Base-by-base conservation (phyloP, 225 moss, liverwort and hornwort species). In the Physcomitrium patens region DNA sequence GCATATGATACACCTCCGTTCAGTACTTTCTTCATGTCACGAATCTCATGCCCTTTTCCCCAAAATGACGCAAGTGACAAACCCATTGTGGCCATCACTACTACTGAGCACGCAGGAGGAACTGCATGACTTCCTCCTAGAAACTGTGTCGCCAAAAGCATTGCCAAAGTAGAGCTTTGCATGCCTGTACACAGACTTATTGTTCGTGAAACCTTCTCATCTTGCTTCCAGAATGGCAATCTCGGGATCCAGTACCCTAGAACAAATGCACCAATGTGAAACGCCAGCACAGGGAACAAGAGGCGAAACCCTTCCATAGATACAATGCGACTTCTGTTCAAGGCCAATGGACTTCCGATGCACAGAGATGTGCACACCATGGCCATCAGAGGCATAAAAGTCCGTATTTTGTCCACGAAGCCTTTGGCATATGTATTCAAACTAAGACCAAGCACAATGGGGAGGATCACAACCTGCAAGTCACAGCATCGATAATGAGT, bases 281-380 rank as follows among this genome's bases (percentile, higher is more conserved):
- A 99, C 14, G 82, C 89, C 57, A 95, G 27, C 5, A 99, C 89
- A 8, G 95, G 99, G 70, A 92, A 65, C 69, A 99, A 70, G 18
- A 99, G 83, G 67, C 90, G 88, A 66, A 99, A 77, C 23, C 99
- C 99, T 81, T 93, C 84, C 23, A 77, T 1, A 10, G 92, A 92
- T 28, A 95, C 70, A 43, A 99, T 93, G 48, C 82, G 87, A 49
- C 63, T 82, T 73, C 92, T 90, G 74, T 99, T 99, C 71, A 99
- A 67, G 20, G 99, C 93, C 24, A 99, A 86, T 11, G 95, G 99
- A 51, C 99, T 99, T 49, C 99, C 99, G 44, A 99, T 95, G 73
- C 99, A 99, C n/a, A 99, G 79, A 15, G 95, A 91, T 8, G 99
- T 99, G 91, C 99, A 99, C 23, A 89, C 85, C 99, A 99, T 99